A percentile compares a stretch with the other conserved stretches of the same genome.
These are phyloP conservation scores for Sistotremastrum suecicum DNA, from an alignment of 768 basidiomycete species.

Conservation along the genomic window DNA sequence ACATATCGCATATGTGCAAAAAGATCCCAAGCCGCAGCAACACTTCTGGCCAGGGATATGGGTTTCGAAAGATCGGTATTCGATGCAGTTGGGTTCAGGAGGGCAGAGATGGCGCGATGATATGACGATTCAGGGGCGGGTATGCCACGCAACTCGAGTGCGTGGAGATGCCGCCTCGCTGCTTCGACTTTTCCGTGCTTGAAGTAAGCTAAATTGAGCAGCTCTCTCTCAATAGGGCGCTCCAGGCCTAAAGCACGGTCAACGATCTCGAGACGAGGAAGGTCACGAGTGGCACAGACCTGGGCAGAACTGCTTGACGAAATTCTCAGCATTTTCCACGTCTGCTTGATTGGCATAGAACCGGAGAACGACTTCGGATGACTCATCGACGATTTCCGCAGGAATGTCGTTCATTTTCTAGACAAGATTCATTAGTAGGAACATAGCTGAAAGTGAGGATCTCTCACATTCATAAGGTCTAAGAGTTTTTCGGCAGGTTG, in stretches of 20 bases:
- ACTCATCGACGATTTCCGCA: slow-evolving; percentile 26
- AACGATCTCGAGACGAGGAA: background rate
- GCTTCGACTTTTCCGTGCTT: slow-evolving; percentile 37
- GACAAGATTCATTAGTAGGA: background rate
- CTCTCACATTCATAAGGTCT: slow-evolving; percentile 35
- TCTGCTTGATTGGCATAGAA: slow-evolving; percentile 35
- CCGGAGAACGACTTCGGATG: slow-evolving; percentile 33
- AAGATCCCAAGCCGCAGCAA: slow-evolving; percentile 82
- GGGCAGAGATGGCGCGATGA: slow-evolving; percentile 46
- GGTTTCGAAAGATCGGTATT: slow-evolving; percentile 21
- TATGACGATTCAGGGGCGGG: slow-evolving; percentile 68
- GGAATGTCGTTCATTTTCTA: slow-evolving; percentile 21
- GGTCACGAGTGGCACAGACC: slow-evolving; percentile 20
- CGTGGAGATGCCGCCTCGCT: slow-evolving; percentile 55
- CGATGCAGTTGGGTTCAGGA: slow-evolving; percentile 30
- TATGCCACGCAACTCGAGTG: slow-evolving; percentile 48
- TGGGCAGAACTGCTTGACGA: slow-evolving; percentile 27
- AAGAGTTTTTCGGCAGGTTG: slow-evolving; percentile 35
- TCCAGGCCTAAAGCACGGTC: slow-evolving; percentile 6
- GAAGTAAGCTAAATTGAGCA: slow-evolving; percentile 60
- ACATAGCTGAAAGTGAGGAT: background rate
- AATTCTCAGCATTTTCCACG: slow-evolving; percentile 28
- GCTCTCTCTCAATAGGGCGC: slow-evolving; percentile 23
- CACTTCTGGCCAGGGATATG: too few relatives aligned
- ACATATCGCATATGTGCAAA: slow-evolving; percentile 95